Evolutionary conservation across 345 rosid genomes (phyloP).

Genomic region (Linum lewisii): DNA sequence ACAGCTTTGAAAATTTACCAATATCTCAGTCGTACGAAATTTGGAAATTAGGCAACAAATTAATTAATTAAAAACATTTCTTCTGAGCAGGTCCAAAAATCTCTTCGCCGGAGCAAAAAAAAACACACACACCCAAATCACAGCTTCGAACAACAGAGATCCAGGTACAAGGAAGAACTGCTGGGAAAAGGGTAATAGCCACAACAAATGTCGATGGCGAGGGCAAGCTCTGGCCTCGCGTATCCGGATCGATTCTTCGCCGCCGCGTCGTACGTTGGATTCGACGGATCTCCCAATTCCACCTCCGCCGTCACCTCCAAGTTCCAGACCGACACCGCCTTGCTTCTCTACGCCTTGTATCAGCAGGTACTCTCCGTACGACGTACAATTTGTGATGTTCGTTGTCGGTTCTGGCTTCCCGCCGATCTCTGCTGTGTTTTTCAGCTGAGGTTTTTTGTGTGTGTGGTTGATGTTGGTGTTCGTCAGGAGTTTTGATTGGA

Average conservation of each 20-base stretch:
- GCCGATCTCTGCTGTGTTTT: constrained; percentile 12
- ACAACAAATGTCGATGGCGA: constrained; percentile 50
- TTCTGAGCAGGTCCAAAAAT: no score
- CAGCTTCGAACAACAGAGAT: neutral
- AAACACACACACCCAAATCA: neutral
- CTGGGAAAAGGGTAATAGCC: neutral
- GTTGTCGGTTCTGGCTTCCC: constrained; percentile 7
- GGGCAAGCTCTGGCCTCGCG: constrained; percentile 89
- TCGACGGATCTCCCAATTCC: constrained; percentile 74
- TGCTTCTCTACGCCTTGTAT: constrained; percentile 77
- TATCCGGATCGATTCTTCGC: constrained; percentile 95
- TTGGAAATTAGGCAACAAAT: no score
- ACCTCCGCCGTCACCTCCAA: constrained; percentile 48
- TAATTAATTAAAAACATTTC: no score
- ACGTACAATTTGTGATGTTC: constrained; percentile 2
- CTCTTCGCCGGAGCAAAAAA: neutral
- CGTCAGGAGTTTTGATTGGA: constrained; percentile 1
- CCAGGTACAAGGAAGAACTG: neutral
- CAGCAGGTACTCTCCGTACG: constrained; percentile 54
- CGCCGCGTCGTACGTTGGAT: constrained; percentile 83
- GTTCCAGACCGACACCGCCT: constrained; percentile 69
- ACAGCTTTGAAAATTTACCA: no score
- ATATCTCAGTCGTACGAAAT: no score
- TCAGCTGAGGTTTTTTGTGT: neutral
- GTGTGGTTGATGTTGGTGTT: neutral